A percentile compares a stretch with the other conserved stretches of the same genome.
Evolutionary conservation across 352 stramenopile species (phyloP).

Genomic region (Chrysophaeum taylorii): DNA sequence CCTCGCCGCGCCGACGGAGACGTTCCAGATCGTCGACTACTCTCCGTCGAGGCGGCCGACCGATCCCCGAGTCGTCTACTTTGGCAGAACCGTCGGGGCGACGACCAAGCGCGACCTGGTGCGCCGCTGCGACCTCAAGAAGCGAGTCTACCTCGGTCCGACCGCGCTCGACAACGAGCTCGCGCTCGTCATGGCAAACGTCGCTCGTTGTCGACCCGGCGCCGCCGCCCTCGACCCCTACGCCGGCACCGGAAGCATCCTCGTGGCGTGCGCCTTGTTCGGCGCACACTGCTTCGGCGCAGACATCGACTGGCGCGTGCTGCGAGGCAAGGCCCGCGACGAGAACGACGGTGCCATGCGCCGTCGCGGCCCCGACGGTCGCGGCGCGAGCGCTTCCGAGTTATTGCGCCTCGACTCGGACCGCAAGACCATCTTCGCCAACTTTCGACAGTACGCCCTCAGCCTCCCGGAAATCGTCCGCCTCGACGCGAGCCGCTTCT

Average conservation of each 20-base stretch:
- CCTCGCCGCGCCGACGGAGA: conserved; percentile 44
- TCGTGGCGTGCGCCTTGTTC: conserved; percentile 80
- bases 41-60: conserved; percentile 42
- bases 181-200: conserved; percentile 85
- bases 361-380: conserved; percentile 22
- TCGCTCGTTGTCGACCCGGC: conserved; percentile 34
- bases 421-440: conserved; percentile 61
- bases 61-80: conserved; percentile 45
- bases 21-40: conserved; percentile 50
- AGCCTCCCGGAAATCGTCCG: conserved; percentile 82
- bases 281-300: conserved; percentile 83
- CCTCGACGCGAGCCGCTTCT: conserved; percentile 62
- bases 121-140: conserved; percentile 81
- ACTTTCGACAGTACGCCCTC: conserved; percentile 82
- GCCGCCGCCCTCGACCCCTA: conserved; percentile 89
- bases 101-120: conserved; percentile 40
- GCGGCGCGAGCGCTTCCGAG: background rate
- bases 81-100: conserved; percentile 27
- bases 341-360: conserved; percentile 23
- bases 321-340: conserved; percentile 71
- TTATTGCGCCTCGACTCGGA: background rate
- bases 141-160: conserved; percentile 84
- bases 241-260: conserved; percentile 89
- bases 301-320: conserved; percentile 85
- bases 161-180: conserved; percentile 95